phyloP scores from a whole-genome alignment of 139 green algal genomes.

The Pleodorina starrii region DNA sequence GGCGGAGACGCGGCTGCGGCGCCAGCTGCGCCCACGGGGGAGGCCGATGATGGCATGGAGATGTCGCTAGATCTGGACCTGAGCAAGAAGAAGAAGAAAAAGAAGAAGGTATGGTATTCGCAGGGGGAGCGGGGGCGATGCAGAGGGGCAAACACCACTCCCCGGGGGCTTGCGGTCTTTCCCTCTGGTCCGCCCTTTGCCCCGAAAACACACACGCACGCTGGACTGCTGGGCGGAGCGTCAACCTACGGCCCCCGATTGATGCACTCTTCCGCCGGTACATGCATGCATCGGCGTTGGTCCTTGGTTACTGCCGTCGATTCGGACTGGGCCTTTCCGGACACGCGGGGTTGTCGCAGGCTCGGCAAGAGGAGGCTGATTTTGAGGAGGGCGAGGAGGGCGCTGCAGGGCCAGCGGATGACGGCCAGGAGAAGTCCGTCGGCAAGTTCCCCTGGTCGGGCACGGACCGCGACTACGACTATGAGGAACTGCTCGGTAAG shows the following conservation, averaged over 20 bases:
- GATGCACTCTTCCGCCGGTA: too few species aligned
- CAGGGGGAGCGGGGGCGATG: too few species aligned
- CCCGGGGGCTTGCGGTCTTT: too few species aligned
- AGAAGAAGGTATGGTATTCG: constrained; percentile 72
- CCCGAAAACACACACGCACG: too few species aligned
- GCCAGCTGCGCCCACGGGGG: background rate
- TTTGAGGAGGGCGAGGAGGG: constrained; percentile 63
- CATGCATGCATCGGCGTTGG: too few species aligned
- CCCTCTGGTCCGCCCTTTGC: too few species aligned
- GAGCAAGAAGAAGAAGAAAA: constrained; percentile 90
- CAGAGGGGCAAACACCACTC: too few species aligned
- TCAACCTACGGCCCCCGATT: too few species aligned
- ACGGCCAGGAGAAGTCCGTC: background rate
- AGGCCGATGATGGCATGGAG: constrained; percentile 41
- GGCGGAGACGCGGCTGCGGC: background rate
- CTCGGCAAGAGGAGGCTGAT: constrained; percentile 64
- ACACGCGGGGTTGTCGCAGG: too few species aligned
- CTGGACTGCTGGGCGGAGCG: too few species aligned
- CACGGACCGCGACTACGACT: constrained; percentile 95
- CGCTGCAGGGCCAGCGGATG: constrained; percentile 34
- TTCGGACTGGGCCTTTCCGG: too few species aligned
- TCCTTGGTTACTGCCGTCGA: too few species aligned
- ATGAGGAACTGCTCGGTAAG: constrained; percentile 95
- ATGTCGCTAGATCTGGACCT: constrained; percentile 56
- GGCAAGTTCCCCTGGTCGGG: constrained; percentile 91